These are phyloP conservation scores for Cladophialophora chaetospira DNA, from an alignment of 2,329 filamentous ascomycete genomes.

Conservation along the genomic window DNA sequence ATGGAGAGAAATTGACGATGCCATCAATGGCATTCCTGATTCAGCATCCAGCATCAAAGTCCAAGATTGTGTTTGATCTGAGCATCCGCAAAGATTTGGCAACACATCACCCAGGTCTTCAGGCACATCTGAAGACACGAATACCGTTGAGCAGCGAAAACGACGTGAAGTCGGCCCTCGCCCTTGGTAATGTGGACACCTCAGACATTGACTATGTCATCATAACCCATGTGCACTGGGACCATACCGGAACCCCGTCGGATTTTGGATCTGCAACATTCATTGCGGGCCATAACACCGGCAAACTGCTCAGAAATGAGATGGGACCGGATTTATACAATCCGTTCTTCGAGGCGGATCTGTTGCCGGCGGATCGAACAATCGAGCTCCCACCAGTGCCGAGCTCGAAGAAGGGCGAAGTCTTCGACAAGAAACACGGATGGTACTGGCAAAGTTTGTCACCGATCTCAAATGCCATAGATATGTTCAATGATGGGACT, in stretches of 20 bases:
- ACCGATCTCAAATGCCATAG: slow-evolving; percentile 48
- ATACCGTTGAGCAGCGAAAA: slow-evolving; percentile 49
- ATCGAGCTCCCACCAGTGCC: slow-evolving; percentile 26
- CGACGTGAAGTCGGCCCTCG: slow-evolving; percentile 47
- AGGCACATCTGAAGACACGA: slow-evolving; percentile 49
- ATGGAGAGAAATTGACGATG: slow-evolving; percentile 28
- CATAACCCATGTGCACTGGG: slow-evolving; percentile 59
- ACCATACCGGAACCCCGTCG: slow-evolving; percentile 57
- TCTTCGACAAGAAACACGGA: slow-evolving; percentile 30
- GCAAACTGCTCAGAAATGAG: slow-evolving; percentile 47
- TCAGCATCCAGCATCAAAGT: slow-evolving; percentile 27
- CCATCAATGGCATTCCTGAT: slow-evolving; percentile 37
- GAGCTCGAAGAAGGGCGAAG: slow-evolving; percentile 44
- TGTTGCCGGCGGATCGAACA: slow-evolving; percentile 27
- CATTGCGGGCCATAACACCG: slow-evolving; percentile 52
- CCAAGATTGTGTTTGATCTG: slow-evolving; percentile 55
- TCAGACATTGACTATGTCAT: slow-evolving; percentile 46
- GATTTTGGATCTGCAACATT: slow-evolving; percentile 55
- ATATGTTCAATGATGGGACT: slow-evolving; percentile 40
- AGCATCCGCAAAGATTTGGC: slow-evolving; percentile 51
- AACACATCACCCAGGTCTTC: slow-evolving; percentile 47
- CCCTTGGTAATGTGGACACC: slow-evolving; percentile 38
- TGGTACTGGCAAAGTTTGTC: slow-evolving; percentile 46
- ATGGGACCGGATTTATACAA: slow-evolving; percentile 47
- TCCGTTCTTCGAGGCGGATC: slow-evolving; percentile 32